Conservation (phyloP, 768 basidiomycete species). For the Pisolithus sp. region DNA sequence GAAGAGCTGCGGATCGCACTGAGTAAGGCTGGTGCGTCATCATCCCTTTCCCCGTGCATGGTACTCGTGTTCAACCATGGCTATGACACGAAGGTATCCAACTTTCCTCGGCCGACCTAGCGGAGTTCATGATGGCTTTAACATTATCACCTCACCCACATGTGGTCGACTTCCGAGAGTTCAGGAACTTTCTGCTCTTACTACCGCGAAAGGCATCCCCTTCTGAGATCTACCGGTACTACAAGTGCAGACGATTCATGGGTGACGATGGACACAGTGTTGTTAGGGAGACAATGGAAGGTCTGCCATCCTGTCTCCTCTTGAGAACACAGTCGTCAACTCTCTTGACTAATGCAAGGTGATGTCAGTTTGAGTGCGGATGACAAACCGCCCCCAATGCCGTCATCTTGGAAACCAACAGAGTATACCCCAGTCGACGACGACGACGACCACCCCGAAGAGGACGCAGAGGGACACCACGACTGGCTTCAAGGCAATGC, state of each 20-base stretch:
- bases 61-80: conserved; percentile 8
- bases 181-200: conserved; percentile 84
- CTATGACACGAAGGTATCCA: conserved; percentile 51
- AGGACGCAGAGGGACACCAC: conserved; percentile 56
- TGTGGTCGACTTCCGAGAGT: conserved; percentile 74
- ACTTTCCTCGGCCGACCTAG: conserved; percentile 59
- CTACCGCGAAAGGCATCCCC: conserved; percentile 77
- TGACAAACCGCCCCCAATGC: conserved; percentile 47
- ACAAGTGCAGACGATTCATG: conserved; percentile 60
- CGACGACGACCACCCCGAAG: conserved; percentile 36
- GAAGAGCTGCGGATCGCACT: conserved; percentile 58
- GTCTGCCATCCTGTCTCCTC: conserved; percentile 34
- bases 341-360: conserved; percentile 40
- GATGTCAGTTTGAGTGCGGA: conserved; percentile 76
- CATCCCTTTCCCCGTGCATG: conserved; percentile 4
- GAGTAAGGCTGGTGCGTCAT: conserved; percentile 56
- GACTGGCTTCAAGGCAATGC: conserved; percentile 60
- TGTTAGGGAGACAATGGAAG: conserved; percentile 85
- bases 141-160: conserved; percentile 66
- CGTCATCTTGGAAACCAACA: conserved; percentile 10
- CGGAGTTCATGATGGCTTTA: conserved; percentile 77
- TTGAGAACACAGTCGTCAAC: conserved; percentile 12
- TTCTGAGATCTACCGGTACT: conserved; percentile 81
- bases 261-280: conserved; percentile 73
- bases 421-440: conserved; percentile 19